A percentile compares a stretch with the other conserved stretches of the same genome.
Evolutionary conservation across 371 early-diverging fungal species (phyloP).

Genomic region (Dipsacomyces acuminosporus): DNA sequence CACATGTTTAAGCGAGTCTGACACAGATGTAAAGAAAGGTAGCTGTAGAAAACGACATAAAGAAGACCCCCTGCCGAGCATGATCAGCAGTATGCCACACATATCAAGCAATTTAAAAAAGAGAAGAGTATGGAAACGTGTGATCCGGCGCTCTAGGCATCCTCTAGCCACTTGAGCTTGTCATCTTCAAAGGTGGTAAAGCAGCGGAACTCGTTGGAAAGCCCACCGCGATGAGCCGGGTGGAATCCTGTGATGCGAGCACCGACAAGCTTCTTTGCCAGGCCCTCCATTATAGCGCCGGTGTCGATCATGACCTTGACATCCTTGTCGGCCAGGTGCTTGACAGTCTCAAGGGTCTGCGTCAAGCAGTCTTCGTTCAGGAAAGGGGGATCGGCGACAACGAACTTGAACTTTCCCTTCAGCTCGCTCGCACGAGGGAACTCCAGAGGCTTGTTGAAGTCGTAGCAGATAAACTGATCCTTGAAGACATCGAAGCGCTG

Average conservation of each 20-base stretch:
- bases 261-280: slow-evolving; percentile 45
- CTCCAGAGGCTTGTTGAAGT: slow-evolving; percentile 57
- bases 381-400: slow-evolving; percentile 71
- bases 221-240: slow-evolving; percentile 57
- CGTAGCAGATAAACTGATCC: slow-evolving; percentile 56
- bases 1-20: too few species aligned
- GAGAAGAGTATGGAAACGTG: too few species aligned
- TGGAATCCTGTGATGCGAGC: slow-evolving; percentile 50
- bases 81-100: too few species aligned
- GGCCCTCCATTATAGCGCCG: slow-evolving; percentile 40
- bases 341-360: slow-evolving; percentile 56
- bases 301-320: slow-evolving; percentile 60
- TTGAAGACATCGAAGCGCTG: slow-evolving; percentile 59
- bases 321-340: slow-evolving; percentile 46
- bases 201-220: slow-evolving; percentile 66
- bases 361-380: slow-evolving; percentile 63
- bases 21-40: too few species aligned
- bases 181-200: slow-evolving; percentile 56
- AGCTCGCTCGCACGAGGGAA: slow-evolving; percentile 46
- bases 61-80: too few species aligned
- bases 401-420: slow-evolving; percentile 52
- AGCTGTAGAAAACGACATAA: too few species aligned
- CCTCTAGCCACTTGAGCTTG: slow-evolving; percentile 31
- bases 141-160: too few species aligned
- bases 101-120: too few species aligned